Percentiles rank a stretch among this genome's conserved stretches.
phyloP scores from a whole-genome alignment of 768 basidiomycete genomes.

The Leccinum olivaceopallidum region DNA sequence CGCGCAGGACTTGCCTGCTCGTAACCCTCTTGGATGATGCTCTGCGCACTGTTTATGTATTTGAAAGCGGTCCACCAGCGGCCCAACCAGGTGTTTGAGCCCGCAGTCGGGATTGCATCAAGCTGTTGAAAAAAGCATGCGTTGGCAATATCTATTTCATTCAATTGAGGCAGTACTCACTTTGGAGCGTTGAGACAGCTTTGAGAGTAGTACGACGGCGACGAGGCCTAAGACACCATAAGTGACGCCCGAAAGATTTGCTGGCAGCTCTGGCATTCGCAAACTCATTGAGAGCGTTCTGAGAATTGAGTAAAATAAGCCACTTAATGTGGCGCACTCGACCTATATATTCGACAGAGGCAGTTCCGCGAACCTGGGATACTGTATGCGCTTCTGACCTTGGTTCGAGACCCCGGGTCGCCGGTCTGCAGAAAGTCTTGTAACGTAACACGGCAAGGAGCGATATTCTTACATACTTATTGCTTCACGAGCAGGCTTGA shows the following conservation, averaged over 20 bases:
- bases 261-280: neutral
- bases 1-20: constrained; percentile 19
- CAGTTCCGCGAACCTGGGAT: too few relatives aligned
- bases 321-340: neutral
- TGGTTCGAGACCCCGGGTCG: too few relatives aligned
- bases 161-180: neutral
- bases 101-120: constrained; percentile 31
- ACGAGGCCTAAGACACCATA: neutral
- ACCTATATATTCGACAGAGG: neutral
- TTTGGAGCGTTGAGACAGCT: constrained; percentile 2
- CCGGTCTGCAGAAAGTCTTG: too few relatives aligned
- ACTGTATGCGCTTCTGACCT: too few relatives aligned
- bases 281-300: neutral
- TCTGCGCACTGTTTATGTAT: constrained; percentile 13
- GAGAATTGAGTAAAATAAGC: neutral
- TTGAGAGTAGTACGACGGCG: neutral
- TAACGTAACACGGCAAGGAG: too few relatives aligned
- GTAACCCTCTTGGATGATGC: constrained; percentile 35
- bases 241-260: neutral
- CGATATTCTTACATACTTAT: too few relatives aligned
- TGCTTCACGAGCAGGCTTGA: too few relatives aligned
- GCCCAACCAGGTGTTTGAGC: constrained; percentile 25
- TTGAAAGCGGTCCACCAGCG: constrained; percentile 28
- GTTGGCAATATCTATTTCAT: neutral
- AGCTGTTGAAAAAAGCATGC: constrained; percentile 14